A percentile compares a stretch with the other conserved stretches of the same genome.
phyloP scores from a whole-genome alignment of 169 alveolate genomes.

The Cryptosporidium muris region DNA sequence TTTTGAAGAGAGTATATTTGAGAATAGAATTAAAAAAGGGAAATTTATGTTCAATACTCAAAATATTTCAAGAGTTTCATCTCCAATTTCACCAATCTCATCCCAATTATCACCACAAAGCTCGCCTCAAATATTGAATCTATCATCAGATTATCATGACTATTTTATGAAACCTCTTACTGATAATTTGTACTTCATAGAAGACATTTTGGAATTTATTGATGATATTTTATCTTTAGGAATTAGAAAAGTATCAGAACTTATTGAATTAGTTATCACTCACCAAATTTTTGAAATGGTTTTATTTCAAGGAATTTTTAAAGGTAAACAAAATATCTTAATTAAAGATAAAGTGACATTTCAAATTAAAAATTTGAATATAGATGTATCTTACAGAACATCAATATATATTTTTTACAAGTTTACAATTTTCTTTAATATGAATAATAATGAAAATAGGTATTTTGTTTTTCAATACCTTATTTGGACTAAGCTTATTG shows the following conservation, averaged over 20 bases:
- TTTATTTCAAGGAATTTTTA: conserved; percentile 21
- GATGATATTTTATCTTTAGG: conserved; percentile 22
- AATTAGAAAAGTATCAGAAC: background rate
- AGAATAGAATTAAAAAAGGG: too few species aligned
- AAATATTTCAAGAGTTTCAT: background rate
- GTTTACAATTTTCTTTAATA: conserved; percentile 5
- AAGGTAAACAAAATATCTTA: background rate
- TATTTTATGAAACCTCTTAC: conserved; percentile 18
- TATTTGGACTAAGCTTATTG: conserved; percentile 34
- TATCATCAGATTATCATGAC: conserved; percentile 18
- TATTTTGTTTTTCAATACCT: background rate
- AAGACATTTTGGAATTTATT: conserved; percentile 19
- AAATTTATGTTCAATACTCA: background rate
- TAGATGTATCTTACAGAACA: background rate
- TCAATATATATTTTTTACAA: conserved; percentile 14
- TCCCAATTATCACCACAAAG: background rate
- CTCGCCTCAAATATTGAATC: conserved; percentile 22
- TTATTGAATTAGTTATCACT: background rate
- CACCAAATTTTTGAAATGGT: conserved; percentile 53
- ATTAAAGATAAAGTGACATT: background rate
- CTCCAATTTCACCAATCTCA: background rate
- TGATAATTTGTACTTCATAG: background rate
- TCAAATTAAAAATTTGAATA: background rate
- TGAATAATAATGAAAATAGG: conserved; percentile 6
- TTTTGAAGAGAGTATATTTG: too few species aligned